Evolutionary conservation across 2,329 filamentous ascomycete genomes (phyloP).

Genomic region (Cyphellophora europaea): DNA sequence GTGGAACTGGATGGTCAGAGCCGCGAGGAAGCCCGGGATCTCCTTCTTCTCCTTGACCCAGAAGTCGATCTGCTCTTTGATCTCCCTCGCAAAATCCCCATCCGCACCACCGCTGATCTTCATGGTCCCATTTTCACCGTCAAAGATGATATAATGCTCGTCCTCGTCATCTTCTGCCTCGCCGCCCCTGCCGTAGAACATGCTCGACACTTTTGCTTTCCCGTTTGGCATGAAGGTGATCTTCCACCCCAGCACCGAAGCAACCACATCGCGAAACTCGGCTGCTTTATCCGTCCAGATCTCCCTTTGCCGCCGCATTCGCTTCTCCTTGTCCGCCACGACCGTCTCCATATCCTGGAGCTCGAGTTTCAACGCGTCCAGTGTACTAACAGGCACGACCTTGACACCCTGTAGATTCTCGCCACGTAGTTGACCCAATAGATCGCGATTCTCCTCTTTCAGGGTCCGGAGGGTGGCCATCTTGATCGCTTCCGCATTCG

Average conservation of each 20-base stretch:
- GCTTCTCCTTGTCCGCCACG: conserved; percentile 65
- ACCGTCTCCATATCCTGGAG: conserved; percentile 62
- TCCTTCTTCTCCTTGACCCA: conserved; percentile 93
- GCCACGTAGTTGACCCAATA: conserved; percentile 61
- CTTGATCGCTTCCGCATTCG: conserved; percentile 77
- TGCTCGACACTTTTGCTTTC: conserved; percentile 81
- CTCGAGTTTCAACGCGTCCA: conserved; percentile 67
- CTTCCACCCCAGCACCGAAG: conserved; percentile 85
- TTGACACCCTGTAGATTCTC: conserved; percentile 38
- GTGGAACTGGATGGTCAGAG: conserved; percentile 86
- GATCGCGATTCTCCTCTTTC: conserved; percentile 71
- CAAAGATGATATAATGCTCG: conserved; percentile 63
- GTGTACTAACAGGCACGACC: conserved; percentile 65
- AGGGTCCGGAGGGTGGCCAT: conserved; percentile 67
- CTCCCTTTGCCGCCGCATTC: conserved; percentile 75
- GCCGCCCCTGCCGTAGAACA: conserved; percentile 66
- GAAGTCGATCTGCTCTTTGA: conserved; percentile 79
- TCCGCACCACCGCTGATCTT: conserved; percentile 88
- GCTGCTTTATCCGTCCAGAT: conserved; percentile 85
- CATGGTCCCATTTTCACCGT: conserved; percentile 93
- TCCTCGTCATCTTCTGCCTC: conserved; percentile 27
- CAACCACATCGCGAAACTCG: conserved; percentile 93
- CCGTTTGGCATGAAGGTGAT: conserved; percentile 96
- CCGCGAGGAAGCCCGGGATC: conserved; percentile 86
- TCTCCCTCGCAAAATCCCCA: conserved; percentile 76